These are phyloP conservation scores for Entomortierella chlamydospora DNA, from an alignment of 192 early-diverging fungal species.

Conservation along the genomic window DNA sequence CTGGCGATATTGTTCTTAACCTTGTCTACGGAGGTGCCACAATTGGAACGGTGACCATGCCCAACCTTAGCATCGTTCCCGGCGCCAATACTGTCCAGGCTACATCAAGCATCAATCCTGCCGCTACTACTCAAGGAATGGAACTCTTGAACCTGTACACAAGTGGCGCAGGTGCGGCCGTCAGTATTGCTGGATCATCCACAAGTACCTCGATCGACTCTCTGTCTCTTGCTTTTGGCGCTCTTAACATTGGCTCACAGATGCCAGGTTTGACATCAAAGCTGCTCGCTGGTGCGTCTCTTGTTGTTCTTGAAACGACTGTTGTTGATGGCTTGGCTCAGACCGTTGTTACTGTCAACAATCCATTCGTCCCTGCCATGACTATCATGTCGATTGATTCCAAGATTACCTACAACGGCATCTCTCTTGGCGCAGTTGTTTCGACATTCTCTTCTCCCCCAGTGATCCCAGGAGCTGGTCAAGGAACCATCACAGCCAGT, in stretches of 20 bases:
- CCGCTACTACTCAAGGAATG: constrained; percentile 49
- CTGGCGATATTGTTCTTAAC: constrained; percentile 56
- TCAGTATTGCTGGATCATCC: constrained; percentile 53
- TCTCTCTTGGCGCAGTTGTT: constrained; percentile 55
- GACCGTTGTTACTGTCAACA: constrained; percentile 57
- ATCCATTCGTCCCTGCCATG: constrained; percentile 61
- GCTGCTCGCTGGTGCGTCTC: constrained; percentile 47
- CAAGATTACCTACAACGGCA: constrained; percentile 46
- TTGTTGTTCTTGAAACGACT: constrained; percentile 54
- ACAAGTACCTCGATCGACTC: constrained; percentile 57
- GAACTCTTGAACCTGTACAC: constrained; percentile 60
- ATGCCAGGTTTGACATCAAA: constrained; percentile 56
- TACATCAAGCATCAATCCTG: constrained; percentile 55
- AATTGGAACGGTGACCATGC: constrained; percentile 57
- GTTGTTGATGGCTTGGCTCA: constrained; percentile 47
- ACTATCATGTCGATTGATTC: constrained; percentile 56
- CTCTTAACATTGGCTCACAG: constrained; percentile 43
- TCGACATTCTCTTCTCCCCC: constrained; percentile 52
- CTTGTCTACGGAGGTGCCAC: constrained; percentile 45
- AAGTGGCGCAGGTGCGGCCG: constrained; percentile 48
- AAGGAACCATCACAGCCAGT: constrained; percentile 46
- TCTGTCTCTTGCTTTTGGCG: constrained; percentile 52
- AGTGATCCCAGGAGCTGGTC: constrained; percentile 26
- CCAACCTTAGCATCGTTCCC: constrained; percentile 54
- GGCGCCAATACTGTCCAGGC: constrained; percentile 56